phyloP scores from a whole-genome alignment of 2,329 filamentous ascomycete genomes.

The Septoria petroselini region DNA sequence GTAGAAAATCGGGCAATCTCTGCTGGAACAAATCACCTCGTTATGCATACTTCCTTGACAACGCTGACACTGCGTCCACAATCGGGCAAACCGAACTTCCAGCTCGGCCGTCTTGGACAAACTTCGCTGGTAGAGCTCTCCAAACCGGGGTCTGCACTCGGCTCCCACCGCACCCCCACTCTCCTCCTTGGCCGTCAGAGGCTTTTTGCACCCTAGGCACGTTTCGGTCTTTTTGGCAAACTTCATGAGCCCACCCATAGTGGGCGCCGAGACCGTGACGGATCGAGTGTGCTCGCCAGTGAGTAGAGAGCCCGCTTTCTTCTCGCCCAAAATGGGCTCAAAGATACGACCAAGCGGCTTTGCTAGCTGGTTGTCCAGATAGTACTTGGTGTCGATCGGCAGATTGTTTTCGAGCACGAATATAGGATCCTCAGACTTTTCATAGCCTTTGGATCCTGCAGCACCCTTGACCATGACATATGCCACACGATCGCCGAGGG shows the following conservation, averaged over 20 bases:
- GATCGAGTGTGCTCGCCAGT: conserved; percentile 93
- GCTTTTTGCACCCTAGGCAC: conserved; percentile 99
- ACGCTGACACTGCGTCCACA: conserved; percentile 98
- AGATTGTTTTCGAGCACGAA: conserved; percentile 97
- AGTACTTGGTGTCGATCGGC: conserved; percentile 97
- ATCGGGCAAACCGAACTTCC: conserved; percentile 83
- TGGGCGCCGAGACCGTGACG: conserved; percentile 87
- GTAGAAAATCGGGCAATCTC: conserved; percentile 98
- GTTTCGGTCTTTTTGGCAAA: conserved; percentile 97
- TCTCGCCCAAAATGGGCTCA: conserved; percentile 93
- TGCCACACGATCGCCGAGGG: conserved; percentile 89
- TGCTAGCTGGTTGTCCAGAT: conserved; percentile 95
- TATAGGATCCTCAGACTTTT: conserved; percentile 94
- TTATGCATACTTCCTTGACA: conserved; percentile 98
- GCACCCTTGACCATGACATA: conserved; percentile 97
- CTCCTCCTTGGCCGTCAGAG: conserved; percentile 75
- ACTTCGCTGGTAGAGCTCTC: conserved; percentile 91
- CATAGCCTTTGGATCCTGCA: conserved; percentile 87
- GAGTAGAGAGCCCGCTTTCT: conserved; percentile 79
- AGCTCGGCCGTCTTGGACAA: conserved; percentile 84
- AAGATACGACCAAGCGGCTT: conserved; percentile 95
- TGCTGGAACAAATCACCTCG: conserved; percentile 94
- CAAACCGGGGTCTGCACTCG: conserved; percentile 78
- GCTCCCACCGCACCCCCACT: conserved; percentile 81
- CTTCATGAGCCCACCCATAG: conserved; percentile 93